phyloP scores from a whole-genome alignment of 2,329 filamentous ascomycete species.

The Elsinoe necatrix region DNA sequence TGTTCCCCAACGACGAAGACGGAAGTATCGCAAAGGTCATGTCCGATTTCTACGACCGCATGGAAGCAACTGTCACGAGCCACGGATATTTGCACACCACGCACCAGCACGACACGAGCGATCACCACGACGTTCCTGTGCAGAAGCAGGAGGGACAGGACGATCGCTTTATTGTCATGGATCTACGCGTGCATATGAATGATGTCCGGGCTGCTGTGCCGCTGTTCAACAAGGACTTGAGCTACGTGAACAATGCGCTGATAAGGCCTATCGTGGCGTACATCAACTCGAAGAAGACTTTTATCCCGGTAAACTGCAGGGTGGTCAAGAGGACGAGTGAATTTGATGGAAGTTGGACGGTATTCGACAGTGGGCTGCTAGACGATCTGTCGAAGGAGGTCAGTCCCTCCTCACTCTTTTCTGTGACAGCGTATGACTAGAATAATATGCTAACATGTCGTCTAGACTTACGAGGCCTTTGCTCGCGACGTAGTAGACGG shows the following conservation, averaged over 20 bases:
- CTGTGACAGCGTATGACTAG: background rate
- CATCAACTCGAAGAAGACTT: constrained; percentile 90
- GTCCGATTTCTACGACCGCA: constrained; percentile 91
- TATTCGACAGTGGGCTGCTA: constrained; percentile 89
- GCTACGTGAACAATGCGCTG: constrained; percentile 91
- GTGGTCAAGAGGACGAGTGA: constrained; percentile 83
- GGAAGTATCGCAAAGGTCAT: constrained; percentile 89
- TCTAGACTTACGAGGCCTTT: constrained; percentile 80
- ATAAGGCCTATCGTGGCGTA: constrained; percentile 95
- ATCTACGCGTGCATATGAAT: constrained; percentile 89
- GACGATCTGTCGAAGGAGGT: constrained; percentile 83
- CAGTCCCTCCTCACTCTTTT: constrained; percentile 22
- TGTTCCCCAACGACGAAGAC: constrained; percentile 81
- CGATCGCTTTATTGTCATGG: constrained; percentile 80
- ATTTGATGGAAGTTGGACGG: constrained; percentile 92
- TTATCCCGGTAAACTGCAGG: constrained; percentile 89
- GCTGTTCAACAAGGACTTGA: constrained; percentile 82
- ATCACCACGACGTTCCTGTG: constrained; percentile 21
- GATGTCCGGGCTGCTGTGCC: constrained; percentile 89
- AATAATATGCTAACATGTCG: background rate
- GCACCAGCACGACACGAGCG: constrained; percentile 20
- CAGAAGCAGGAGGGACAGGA: constrained; percentile 31
- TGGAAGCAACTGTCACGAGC: constrained; percentile 83
- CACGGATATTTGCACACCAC: constrained; percentile 50
- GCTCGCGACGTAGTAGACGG: constrained; percentile 85